Percentiles rank a stretch among this genome's conserved stretches.
Conservation (phyloP, 176 grass and related monocot species). For the Paspalum vaginatum region DNA sequence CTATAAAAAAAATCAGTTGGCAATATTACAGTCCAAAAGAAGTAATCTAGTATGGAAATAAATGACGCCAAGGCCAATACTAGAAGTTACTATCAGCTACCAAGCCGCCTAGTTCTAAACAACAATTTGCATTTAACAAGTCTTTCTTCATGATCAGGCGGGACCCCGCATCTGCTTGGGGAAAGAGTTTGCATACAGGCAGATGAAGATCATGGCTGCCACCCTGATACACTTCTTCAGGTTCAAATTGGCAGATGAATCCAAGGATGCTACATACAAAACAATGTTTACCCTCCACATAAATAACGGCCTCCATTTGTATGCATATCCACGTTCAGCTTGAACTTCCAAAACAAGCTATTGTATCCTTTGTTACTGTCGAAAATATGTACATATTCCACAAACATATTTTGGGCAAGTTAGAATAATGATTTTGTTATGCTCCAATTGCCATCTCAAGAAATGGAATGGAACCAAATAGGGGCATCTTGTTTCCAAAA, state of each 20-base stretch:
- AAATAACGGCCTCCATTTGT: conserved; percentile 51
- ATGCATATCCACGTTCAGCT: conserved; percentile 30
- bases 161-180: conserved; percentile 68
- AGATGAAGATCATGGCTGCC: conserved; percentile 71
- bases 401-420: background rate
- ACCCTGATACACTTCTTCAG: conserved; percentile 62
- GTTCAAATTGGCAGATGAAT: conserved; percentile 67
- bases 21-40: background rate
- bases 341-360: conserved; percentile 29
- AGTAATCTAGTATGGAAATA: background rate
- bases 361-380: background rate
- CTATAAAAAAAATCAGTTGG: conserved; percentile 22
- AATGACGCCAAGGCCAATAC: background rate
- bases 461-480: background rate
- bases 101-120: background rate
- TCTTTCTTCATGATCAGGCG: conserved; percentile 47
- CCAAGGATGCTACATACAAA: conserved; percentile 44
- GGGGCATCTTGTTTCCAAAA: background rate
- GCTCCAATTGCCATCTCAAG: background rate
- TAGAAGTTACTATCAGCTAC: conserved; percentile 10
- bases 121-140: conserved; percentile 12
- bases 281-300: conserved; percentile 70
- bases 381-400: conserved; percentile 22
- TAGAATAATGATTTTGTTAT: conserved; percentile 10
- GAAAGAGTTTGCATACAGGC: conserved; percentile 80